Conservation (phyloP, 805 yeast genomes). For the Starmerella riodocensis region DNA sequence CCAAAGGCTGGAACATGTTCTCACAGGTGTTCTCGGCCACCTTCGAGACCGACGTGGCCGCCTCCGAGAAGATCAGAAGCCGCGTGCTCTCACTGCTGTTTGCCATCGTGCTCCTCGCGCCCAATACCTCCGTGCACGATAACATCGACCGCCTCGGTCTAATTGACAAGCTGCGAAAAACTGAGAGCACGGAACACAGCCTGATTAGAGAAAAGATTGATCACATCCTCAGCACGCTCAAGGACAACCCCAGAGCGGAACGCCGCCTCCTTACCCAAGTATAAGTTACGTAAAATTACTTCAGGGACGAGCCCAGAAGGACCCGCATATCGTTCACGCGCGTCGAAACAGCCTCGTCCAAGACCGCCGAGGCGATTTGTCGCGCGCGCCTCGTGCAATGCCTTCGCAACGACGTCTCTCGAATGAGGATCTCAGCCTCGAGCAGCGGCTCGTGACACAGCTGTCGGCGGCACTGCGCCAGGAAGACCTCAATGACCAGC, state of each 20-base stretch:
- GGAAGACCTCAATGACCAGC: slow-evolving; percentile 8
- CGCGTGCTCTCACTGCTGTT: slow-evolving; percentile 17
- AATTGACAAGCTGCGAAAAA: slow-evolving; percentile 1
- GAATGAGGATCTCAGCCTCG: slow-evolving; percentile 13
- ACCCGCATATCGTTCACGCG: not conserved
- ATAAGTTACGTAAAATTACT: not conserved
- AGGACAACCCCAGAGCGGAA: slow-evolving; percentile 9
- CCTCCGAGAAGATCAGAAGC: slow-evolving; percentile 8
- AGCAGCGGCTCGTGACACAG: slow-evolving; percentile 20
- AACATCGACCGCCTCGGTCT: slow-evolving; percentile 9
- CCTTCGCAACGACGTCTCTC: slow-evolving; percentile 5
- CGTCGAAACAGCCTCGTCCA: no score
- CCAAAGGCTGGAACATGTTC: slow-evolving; percentile 51
- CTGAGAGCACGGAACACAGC: slow-evolving; percentile 3
- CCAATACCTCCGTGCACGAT: slow-evolving; percentile 8
- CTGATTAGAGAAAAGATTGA: slow-evolving; percentile 11
- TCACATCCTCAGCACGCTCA: slow-evolving; percentile 6
- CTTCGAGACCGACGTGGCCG: slow-evolving; percentile 5
- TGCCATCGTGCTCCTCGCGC: slow-evolving; percentile 12
- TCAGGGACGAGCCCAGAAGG: not conserved
- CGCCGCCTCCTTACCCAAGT: slow-evolving; percentile 2
- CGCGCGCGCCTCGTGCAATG: no score
- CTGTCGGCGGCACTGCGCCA: slow-evolving; percentile 18
- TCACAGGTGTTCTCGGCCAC: slow-evolving; percentile 21
- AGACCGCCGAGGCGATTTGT: no score